Percentiles rank a stretch among this genome's conserved stretches.
These are phyloP conservation scores for Juncus inflexus DNA, from an alignment of 176 grass and related monocot genomes.

Conservation along the genomic window DNA sequence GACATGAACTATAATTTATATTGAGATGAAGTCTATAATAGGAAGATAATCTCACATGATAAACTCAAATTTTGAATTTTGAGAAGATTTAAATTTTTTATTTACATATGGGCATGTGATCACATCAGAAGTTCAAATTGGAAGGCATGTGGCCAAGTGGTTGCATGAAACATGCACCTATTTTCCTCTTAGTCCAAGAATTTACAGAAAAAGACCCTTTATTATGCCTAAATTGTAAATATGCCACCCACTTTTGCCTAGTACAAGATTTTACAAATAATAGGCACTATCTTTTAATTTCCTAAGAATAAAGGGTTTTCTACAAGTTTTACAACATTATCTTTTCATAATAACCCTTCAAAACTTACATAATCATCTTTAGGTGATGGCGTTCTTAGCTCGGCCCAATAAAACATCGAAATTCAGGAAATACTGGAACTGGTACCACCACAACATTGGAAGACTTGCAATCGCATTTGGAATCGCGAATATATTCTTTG, in stretches of 20 bases:
- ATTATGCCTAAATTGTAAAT: no score
- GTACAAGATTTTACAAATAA: no score
- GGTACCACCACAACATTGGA: conserved; percentile 82
- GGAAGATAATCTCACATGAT: no score
- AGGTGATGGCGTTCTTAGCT: conserved; percentile 66
- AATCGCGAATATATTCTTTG: conserved; percentile 72
- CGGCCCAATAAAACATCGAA: conserved; percentile 71
- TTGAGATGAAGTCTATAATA: no score
- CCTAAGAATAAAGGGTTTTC: no score
- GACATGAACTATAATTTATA: not conserved
- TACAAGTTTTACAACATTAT: no score
- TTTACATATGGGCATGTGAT: conserved; percentile 3
- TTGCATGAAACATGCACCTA: conserved; percentile 9
- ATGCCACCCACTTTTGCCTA: no score
- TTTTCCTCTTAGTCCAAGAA: not conserved
- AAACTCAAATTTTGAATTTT: conserved; percentile 1
- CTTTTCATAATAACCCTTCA: not conserved
- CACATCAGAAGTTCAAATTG: not conserved
- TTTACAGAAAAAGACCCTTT: no score
- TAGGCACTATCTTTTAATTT: no score
- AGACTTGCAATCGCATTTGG: conserved; percentile 41
- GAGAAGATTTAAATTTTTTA: not conserved
- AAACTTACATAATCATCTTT: not conserved
- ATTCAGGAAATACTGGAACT: conserved; percentile 86
- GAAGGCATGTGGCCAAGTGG: not conserved